phyloP scores from a whole-genome alignment of 2,329 filamentous ascomycete genomes.

The Colletotrichum godetiae region DNA sequence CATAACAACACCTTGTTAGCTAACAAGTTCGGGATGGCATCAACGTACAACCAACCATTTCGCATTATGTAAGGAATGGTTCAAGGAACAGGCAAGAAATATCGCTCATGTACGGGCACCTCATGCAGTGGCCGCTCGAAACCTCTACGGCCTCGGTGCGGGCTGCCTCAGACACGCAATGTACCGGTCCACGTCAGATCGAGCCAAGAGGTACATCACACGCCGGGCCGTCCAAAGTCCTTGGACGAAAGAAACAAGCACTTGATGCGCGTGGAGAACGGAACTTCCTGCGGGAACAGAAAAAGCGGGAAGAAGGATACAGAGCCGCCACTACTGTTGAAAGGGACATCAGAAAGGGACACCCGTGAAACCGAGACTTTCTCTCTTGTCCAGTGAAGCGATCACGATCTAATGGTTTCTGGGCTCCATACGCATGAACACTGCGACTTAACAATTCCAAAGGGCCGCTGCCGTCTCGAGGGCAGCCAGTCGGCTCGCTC shows the following conservation, averaged over 20 bases:
- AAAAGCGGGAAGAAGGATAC: neutral
- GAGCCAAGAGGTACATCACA: slow-evolving; percentile 31
- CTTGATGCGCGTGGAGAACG: slow-evolving; percentile 15
- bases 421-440: slow-evolving; percentile 32
- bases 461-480: neutral
- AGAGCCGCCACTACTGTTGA: neutral
- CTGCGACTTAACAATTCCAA: slow-evolving; percentile 13
- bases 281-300: neutral
- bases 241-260: slow-evolving; percentile 29
- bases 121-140: slow-evolving; percentile 17
- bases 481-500: slow-evolving; percentile 23
- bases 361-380: neutral
- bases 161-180: slow-evolving; percentile 25
- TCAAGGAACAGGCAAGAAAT: neutral
- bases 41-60: neutral
- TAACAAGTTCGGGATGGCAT: slow-evolving; percentile 10
- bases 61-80: slow-evolving; percentile 15
- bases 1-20: slow-evolving; percentile 17
- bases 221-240: slow-evolving; percentile 24
- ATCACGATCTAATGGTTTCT: slow-evolving; percentile 11
- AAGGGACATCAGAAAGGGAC: neutral
- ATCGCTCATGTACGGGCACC: neutral
- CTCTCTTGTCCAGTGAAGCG: neutral
- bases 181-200: neutral
- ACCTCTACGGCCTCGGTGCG: slow-evolving; percentile 27